Percentiles rank a stretch among this genome's conserved stretches.
Evolutionary conservation across 1,284 basidiomycete species (phyloP).

Genomic region (Puccinia hordei): DNA sequence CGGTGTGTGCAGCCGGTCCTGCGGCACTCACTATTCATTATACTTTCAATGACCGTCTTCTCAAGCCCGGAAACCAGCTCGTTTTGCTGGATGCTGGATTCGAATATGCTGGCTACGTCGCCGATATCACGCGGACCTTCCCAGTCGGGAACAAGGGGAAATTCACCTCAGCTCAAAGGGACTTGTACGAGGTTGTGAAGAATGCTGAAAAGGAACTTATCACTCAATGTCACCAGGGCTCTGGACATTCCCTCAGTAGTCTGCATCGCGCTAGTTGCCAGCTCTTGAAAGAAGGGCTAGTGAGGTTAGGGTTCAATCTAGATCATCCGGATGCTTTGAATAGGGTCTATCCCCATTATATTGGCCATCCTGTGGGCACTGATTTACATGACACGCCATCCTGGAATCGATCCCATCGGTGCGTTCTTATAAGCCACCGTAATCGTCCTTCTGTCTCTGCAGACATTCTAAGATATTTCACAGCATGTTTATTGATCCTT

Average conservation of each 20-base stretch:
- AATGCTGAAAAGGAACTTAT: slow-evolving; percentile 68
- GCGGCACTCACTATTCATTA: slow-evolving; percentile 82
- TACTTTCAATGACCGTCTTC: slow-evolving; percentile 78
- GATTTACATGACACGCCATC: slow-evolving; percentile 63
- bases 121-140: slow-evolving; percentile 51
- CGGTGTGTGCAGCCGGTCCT: slow-evolving; percentile 84
- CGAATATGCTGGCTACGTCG: slow-evolving; percentile 42
- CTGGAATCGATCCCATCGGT: slow-evolving; percentile 59
- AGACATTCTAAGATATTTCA: neutral
- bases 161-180: slow-evolving; percentile 78
- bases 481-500: neutral
- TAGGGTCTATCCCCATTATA: slow-evolving; percentile 74
- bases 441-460: neutral
- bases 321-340: slow-evolving; percentile 18
- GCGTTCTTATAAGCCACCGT: slow-evolving; percentile 49
- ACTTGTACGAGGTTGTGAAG: slow-evolving; percentile 84
- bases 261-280: slow-evolving; percentile 77
- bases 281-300: slow-evolving; percentile 72
- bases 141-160: slow-evolving; percentile 58
- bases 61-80: slow-evolving; percentile 70
- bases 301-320: slow-evolving; percentile 74
- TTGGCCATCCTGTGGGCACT: slow-evolving; percentile 63
- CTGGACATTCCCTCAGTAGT: slow-evolving; percentile 69
- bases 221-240: slow-evolving; percentile 62
- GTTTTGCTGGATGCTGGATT: slow-evolving; percentile 75